Evolutionary conservation across 139 green algal species (phyloP).

Genomic region (Tetratostichococcus sp.): DNA sequence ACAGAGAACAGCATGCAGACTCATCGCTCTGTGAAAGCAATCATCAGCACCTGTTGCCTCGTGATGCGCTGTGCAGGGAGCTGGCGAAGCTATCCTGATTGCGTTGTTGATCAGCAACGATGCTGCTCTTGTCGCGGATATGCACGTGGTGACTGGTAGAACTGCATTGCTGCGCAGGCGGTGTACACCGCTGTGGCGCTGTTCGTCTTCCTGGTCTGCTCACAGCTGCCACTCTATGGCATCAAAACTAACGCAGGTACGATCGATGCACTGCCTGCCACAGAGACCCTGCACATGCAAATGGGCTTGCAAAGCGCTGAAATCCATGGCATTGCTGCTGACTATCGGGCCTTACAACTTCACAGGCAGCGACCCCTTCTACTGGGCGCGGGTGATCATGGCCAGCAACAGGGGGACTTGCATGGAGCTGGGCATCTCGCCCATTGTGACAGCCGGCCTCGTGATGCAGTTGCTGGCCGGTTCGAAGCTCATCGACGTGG

Average conservation of each 20-base stretch:
- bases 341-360: too few relatives aligned
- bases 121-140: too few relatives aligned
- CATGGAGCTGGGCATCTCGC: conserved; percentile 98
- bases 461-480: conserved; percentile 97
- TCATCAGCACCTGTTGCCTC: too few relatives aligned
- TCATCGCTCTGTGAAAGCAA: too few relatives aligned
- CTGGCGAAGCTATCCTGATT: not conserved
- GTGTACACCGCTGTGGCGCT: conserved; percentile 92
- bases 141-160: too few relatives aligned
- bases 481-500: conserved; percentile 97
- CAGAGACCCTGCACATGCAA: too few relatives aligned
- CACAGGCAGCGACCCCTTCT: conserved; percentile 87
- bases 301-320: too few relatives aligned
- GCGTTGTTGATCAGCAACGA: not conserved
- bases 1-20: too few relatives aligned
- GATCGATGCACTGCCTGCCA: too few relatives aligned
- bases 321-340: too few relatives aligned
- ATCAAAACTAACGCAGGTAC: conserved; percentile 75
- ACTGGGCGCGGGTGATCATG: conserved; percentile 98
- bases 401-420: conserved; percentile 92
- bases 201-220: conserved; percentile 98
- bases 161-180: conserved; percentile 16
- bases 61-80: too few relatives aligned
- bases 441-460: conserved; percentile 95
- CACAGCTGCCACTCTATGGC: conserved; percentile 95